A percentile compares a stretch with the other conserved stretches of the same genome.
Evolutionary conservation across 2,329 filamentous ascomycete genomes (phyloP).

Genomic region (Dothidotthia symphoricarpi): DNA sequence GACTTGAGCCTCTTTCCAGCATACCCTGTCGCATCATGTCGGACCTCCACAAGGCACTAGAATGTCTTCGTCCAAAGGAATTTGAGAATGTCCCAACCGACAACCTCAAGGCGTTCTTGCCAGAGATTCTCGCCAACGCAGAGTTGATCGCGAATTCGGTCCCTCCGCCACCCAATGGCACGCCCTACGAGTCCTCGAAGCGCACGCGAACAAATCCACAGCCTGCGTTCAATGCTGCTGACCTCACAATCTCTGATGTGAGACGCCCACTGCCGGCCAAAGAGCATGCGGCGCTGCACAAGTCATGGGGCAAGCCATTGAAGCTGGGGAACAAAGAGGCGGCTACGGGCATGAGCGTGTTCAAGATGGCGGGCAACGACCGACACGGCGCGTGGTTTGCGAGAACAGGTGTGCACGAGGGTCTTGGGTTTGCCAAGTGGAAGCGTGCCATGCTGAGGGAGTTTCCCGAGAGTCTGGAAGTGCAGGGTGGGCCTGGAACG

Average conservation of each 20-base stretch:
- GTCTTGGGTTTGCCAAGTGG: constrained; percentile 74
- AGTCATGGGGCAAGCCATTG: constrained; percentile 81
- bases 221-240: constrained; percentile 49
- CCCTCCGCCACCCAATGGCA: constrained; percentile 56
- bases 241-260: constrained; percentile 54
- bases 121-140: constrained; percentile 52
- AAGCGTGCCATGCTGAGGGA: constrained; percentile 73
- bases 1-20: too few species aligned
- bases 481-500: constrained; percentile 66
- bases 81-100: constrained; percentile 48
- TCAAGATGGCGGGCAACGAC: constrained; percentile 76
- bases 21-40: constrained; percentile 20
- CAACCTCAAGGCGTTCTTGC: constrained; percentile 43
- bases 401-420: constrained; percentile 76
- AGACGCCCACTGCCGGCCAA: constrained; percentile 51
- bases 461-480: constrained; percentile 73
- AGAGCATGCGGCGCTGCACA: constrained; percentile 63
- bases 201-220: constrained; percentile 60
- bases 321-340: constrained; percentile 72
- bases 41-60: constrained; percentile 48
- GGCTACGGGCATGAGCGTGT: constrained; percentile 72
- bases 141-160: constrained; percentile 76
- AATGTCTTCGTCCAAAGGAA: constrained; percentile 45
- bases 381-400: constrained; percentile 89
- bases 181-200: constrained; percentile 46